phyloP scores from a whole-genome alignment of 148 eudicot genomes.

The Amaranthus hypochondriacus region DNA sequence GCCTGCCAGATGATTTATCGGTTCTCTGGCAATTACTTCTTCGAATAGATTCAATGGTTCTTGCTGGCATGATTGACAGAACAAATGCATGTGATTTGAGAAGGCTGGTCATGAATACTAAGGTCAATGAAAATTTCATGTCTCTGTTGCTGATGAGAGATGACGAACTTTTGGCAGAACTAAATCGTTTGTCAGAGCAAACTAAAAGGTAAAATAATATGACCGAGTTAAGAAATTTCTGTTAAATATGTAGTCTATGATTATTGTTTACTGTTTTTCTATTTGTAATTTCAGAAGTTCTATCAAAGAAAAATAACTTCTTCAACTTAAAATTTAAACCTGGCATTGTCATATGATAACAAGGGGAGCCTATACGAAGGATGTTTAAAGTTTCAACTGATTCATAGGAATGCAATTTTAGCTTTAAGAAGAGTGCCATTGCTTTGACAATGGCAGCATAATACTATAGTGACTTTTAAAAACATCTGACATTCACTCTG shows the following conservation, averaged over 20 bases:
- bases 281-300: not conserved
- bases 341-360: not conserved
- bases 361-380: not conserved
- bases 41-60: slow-evolving; percentile 64
- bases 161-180: slow-evolving; percentile 47
- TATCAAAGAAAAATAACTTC: not conserved
- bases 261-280: not conserved
- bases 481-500: not conserved
- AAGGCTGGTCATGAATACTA: slow-evolving; percentile 36
- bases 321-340: not conserved
- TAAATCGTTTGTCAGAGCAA: slow-evolving; percentile 37
- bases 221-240: not conserved
- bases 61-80: slow-evolving; percentile 45
- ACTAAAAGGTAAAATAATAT: slow-evolving; percentile 34
- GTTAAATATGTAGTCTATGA: not conserved
- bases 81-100: slow-evolving; percentile 54
- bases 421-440: not conserved
- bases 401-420: not conserved
- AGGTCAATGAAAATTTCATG: slow-evolving; percentile 32
- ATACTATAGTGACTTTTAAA: not conserved
- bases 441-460: not conserved
- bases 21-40: slow-evolving; percentile 48
- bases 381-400: not conserved
- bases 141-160: slow-evolving; percentile 40
- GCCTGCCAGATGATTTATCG: slow-evolving; percentile 39